Percentiles rank a stretch among this genome's conserved stretches.
phyloP scores from a whole-genome alignment of 2,329 filamentous ascomycete genomes.

The Tolypocladium ovalisporum region DNA sequence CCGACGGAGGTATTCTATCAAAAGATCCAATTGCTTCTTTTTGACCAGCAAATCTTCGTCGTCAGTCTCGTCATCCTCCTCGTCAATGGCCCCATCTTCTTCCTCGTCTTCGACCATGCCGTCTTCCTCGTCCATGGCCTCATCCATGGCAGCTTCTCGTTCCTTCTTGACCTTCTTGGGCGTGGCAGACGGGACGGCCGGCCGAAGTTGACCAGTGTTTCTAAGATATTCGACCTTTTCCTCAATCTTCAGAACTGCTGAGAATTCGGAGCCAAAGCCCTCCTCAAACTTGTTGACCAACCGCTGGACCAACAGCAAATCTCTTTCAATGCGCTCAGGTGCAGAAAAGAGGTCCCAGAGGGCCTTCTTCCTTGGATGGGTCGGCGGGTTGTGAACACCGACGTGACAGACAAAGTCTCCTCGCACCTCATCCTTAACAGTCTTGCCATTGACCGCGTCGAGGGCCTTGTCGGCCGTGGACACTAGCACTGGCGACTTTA shows the following conservation, averaged over 20 bases:
- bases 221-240: constrained; percentile 75
- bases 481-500: constrained; percentile 38
- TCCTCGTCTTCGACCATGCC: constrained; percentile 66
- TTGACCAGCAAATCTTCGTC: constrained; percentile 81
- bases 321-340: constrained; percentile 85
- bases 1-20: constrained; percentile 91
- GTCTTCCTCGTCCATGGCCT: constrained; percentile 52
- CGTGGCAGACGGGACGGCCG: constrained; percentile 40
- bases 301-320: constrained; percentile 72
- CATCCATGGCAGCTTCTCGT: constrained; percentile 48
- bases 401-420: constrained; percentile 98
- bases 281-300: constrained; percentile 76
- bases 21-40: constrained; percentile 93
- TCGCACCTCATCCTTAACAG: constrained; percentile 84
- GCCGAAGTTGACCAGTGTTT: constrained; percentile 65
- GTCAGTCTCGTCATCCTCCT: constrained; percentile 85
- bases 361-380: constrained; percentile 82
- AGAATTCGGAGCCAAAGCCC: constrained; percentile 67
- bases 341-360: constrained; percentile 95
- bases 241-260: constrained; percentile 72
- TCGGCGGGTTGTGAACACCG: constrained; percentile 84
- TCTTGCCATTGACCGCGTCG: constrained; percentile 94
- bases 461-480: constrained; percentile 75
- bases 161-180: constrained; percentile 51
- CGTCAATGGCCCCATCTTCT: constrained; percentile 67